Base-by-base conservation (phyloP, 306 rosid genomes). In the Morella rubra region DNA sequence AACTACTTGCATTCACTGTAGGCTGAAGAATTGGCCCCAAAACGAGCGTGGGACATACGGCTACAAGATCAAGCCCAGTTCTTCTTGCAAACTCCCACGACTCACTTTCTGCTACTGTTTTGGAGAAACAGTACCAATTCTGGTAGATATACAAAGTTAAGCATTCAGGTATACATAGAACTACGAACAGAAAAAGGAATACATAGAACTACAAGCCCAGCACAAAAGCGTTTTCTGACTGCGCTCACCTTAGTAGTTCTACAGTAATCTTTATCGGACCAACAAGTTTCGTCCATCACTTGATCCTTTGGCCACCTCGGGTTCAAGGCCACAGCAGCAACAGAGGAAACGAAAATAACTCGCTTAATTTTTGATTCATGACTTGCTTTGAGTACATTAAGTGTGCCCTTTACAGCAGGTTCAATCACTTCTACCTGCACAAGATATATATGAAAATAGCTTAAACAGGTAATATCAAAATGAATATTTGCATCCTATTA, bases 51-150 rank as follows among this genome's bases (percentile, higher is more conserved):
- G 96, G 96, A 76, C 93, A 91, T 22, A 91, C 74, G 41, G 83
- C 73, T 37, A 91, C 94, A 40, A 89, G 55, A 32, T 53, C 53
- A 42, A 90, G 88, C 45, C 96, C 93, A 3, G 72, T 84, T 77
- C 53, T 80, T 66, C 62, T 83, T 4, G 86, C 92, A 77, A 89
- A 91, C 65, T 87, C 86, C 49, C 78, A 20, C 13, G 93, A 94
- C 76, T 86, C 88, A 77, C 78, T 77, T 77, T 93, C 97, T 56
- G 98, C 96, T 81, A 84, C 83, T 42, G 94, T 91, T 88, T 93
- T 93, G 44, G 97, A 80, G 58, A 77, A 86, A 54, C 64, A 84
- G 69, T 94, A 94, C 97, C 97, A 94, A 77, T 89, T 86, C 96
- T 94, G 89, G 67, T 3, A 51, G 55, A 15, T 11, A 51, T 13